Evolutionary conservation across 192 early-diverging fungal genomes (phyloP), one percentile per base, ranked within the genome.

Genomic region (Physocladia obscura): DNA sequence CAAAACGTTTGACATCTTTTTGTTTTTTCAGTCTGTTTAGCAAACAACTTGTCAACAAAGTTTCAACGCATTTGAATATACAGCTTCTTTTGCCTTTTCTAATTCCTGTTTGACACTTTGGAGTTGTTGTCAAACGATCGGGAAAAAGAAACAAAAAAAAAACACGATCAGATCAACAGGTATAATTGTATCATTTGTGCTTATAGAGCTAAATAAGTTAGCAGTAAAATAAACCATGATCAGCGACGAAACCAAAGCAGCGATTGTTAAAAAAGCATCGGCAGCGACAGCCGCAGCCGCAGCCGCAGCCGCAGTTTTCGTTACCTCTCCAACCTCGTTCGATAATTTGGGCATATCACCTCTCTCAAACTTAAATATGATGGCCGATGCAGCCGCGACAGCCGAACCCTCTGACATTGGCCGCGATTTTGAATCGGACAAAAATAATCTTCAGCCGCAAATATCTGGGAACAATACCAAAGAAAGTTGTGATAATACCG

Each of bases 161-260:
- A n/a, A n/a, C n/a, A n/a, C n/a, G n/a, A n/a, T n/a, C n/a, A n/a
- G n/a, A n/a, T n/a, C n/a, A n/a, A n/a, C n/a, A n/a, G n/a, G n/a
- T n/a, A n/a, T n/a, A n/a, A n/a, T n/a, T n/a, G n/a, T n/a, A n/a
- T n/a, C n/a, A n/a, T n/a, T n/a, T n/a, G n/a, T n/a, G n/a, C n/a
- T n/a, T n/a, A n/a, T n/a, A n/a, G n/a, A n/a, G n/a, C n/a, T n/a
- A n/a, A n/a, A n/a, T n/a, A n/a, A n/a, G n/a, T n/a, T n/a, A n/a
- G n/a, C n/a, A n/a, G n/a, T n/a, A 44, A n/a, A 8, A 44, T 44
- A 44, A 44, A 17, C 57, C 4, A 65, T 65, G 63, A 65, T 65
- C 17, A 38, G 34, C 13, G 63, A 65, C 49, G 63, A 65, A 52
- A 65, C 63, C 5, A 65, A 65, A 24, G 63, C 63, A 5, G 63